Evolutionary conservation across 495 filamentous ascomycete genomes (phyloP), one percentile per base, ranked within the genome.

Genomic region (Aspergillus funiculosus): DNA sequence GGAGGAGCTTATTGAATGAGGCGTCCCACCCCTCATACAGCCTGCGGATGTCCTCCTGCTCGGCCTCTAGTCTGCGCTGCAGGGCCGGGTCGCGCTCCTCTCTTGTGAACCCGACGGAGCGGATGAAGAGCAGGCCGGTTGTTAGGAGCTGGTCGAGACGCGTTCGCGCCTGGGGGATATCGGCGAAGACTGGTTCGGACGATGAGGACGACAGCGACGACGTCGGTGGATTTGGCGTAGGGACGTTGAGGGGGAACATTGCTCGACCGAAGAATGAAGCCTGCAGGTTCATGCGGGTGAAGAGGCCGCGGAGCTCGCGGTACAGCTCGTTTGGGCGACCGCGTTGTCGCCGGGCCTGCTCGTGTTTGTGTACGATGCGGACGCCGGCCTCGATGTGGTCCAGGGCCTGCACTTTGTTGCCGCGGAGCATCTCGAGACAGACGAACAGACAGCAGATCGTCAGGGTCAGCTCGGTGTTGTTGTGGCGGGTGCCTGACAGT

Each of bases 361-460:
- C 49, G 9, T 40, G 27, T 8, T 28, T 15, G n/a, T 27, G 32
- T 26, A 48, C 34, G 2, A 54, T 54, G 13, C 25, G 41, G 5
- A 57, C 41, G 10, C 54, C 54, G 17, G 39, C 48, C 17, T 39
- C 20, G 9, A 40, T 51, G 36, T 64, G 60, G 39, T 55, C 46
- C 13, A 62, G 30, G 0, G 61, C 59, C 19, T 50, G 51, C n/a
- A 18, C 19, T 28, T 35, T 35, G 22, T 62, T 54, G 0, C 45
- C 48, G 13, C 43, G 48, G 3, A 67, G 40, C 43, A 62, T 57
- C 19, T 67, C 63, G 0, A 67, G 35, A 21, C 54, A 61, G 7
- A 59, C 27, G 24, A 67, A 64, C 4, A 67, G 22, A 8, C 56
- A 38, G 19, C 63, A 67, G 5, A 51, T 50, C 13, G 61, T 48